Evolutionary conservation across 768 basidiomycete genomes (phyloP), one percentile per base, ranked within the genome.

Genomic region (Podaxis mareebaensis): DNA sequence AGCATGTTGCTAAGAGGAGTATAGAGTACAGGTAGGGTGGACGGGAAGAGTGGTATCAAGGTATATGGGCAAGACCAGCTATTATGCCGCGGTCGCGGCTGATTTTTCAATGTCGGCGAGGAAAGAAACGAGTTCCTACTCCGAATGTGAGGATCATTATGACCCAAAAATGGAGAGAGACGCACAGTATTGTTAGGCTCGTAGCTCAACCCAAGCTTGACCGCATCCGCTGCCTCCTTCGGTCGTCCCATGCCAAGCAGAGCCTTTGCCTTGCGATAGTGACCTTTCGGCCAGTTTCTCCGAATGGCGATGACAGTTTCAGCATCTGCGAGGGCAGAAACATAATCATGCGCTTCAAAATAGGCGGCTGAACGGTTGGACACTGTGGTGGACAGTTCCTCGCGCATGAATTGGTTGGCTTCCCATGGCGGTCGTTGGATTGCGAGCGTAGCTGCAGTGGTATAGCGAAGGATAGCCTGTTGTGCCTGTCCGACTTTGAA

Each of bases 331-430:
- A 96, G 77, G 3, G 95, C 90, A 24, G 85, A 83, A 56, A 93
- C 81, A 68, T 80, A 89, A 74, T 96, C 93, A 11, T 85, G 86
- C 13, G 85, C 76, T 66, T 92, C 92, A 62, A 86, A 84, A 75
- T 89, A 90, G 7, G 97, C 90, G 0, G 95, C 93, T 15, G 93
- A 93, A 57, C 97, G 86, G 75, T 99, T 99, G 64, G 93, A 95
- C 55, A 99, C 73, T 65, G 94, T 84, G 30, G 93, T 90, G 12
- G 93, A 90, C 53, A 97, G 83, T 70, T 99, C 97, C 67, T 99
- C 97, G 62, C 93, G 86, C 77, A 92, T 85, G 65, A 93, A 71
- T 33, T 84, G 83, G 61, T 89, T 87, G n/a, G 84, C 79, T 72
- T 99, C 96, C 92, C 96, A 98, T 42, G 92, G 88, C 2, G 94